Evolutionary conservation across 2,329 filamentous ascomycete genomes (phyloP), one percentile per base, ranked within the genome.

Genomic region (Fonsecaea multimorphosa): DNA sequence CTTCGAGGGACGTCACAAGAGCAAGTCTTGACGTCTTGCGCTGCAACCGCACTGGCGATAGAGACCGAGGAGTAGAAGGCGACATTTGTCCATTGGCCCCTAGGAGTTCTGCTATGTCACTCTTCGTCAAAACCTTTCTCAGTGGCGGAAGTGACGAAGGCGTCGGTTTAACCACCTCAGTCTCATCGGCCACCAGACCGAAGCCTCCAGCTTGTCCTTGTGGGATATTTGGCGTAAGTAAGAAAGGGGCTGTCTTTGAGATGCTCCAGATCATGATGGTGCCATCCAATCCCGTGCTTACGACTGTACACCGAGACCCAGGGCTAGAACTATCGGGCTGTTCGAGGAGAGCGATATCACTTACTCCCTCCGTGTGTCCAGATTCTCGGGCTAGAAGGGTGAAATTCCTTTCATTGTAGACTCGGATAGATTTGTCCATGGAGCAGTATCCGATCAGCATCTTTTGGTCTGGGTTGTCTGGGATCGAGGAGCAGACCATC

Each of bases 341-440:
- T 61, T 90, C 86, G 11, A 94, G 76, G 19, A 97, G 79, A 3
- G 90, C 86, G 19, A 96, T 87, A 66, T 93, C 93, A 58, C 91
- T 96, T 69, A 99, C 92, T 8, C 93, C 91, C 75, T 97, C 93
- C 0, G 93, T 97, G 72, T 99, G 95, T 0, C 95, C 95, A 87
- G 93, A 97, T 78, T 98, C 95, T 46, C 92, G 88, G 58, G 93
- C 91, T 31, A 98, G 80, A 64, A 99, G 89, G 1, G 82, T 80
- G 8, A 94, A 93, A 49, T 87, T 88, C 67, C 90, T 88, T 32
- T 87, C 83, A 71, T 97, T 91, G 73, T 99, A 99, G 16, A 99
- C 81, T 38, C 95, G 85, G 63, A 99, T 89, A 0, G 95, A 98
- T 76, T 98, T 99, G 77, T 99, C 95, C 0, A 92, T 97, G 72